Base-by-base conservation (phyloP, 192 early-diverging fungal genomes). In the Linnemannia elongata region DNA sequence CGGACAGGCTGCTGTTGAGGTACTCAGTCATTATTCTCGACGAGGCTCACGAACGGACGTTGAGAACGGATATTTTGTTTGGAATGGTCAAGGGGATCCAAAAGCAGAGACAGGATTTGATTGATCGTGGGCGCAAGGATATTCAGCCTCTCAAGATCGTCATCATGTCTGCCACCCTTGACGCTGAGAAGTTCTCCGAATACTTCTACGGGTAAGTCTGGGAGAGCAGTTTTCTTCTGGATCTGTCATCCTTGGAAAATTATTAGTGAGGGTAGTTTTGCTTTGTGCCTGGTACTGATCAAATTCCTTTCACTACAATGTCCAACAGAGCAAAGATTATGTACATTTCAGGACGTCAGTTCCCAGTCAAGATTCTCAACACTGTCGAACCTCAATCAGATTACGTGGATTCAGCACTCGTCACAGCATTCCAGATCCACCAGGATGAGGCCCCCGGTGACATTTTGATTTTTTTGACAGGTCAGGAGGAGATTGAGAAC, bases 31-130 rank as follows among this genome's bases (percentile, higher is more conserved):
- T 99, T 79, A 92, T 99, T 39, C 83, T 99, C 47, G 98, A 99
- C 79, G 98, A 99, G 84, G 98, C 98, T 1, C 99, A 99, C 87
- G 99, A 99, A 89, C 94, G 99, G n/a, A 98, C 96, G 1, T 78
- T 99, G 82, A 91, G 99, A 33, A 99, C 99, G 0, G 99, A 99
- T 88, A 96, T 99, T 60, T 82, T 99, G 44, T 97, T 99, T 89
- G 99, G 97, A 13, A 97, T 97, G 96, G 91, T 98, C 24, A 97
- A 97, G 83, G 93, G 91, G 8, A 97, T 98, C 36, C 96, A 97
- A 87, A 87, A 92, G 72, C 90, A 92, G 49, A 86, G 98, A 22
- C 77, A 76, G 20, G 90, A 92, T 0, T 73, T 92, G 78, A 85
- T 88, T 7, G 45, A 88, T 41, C 69, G 89, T 24, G 88, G 89